Base-by-base conservation (phyloP, 2,329 filamentous ascomycete species). In the Penicillium sp. region DNA sequence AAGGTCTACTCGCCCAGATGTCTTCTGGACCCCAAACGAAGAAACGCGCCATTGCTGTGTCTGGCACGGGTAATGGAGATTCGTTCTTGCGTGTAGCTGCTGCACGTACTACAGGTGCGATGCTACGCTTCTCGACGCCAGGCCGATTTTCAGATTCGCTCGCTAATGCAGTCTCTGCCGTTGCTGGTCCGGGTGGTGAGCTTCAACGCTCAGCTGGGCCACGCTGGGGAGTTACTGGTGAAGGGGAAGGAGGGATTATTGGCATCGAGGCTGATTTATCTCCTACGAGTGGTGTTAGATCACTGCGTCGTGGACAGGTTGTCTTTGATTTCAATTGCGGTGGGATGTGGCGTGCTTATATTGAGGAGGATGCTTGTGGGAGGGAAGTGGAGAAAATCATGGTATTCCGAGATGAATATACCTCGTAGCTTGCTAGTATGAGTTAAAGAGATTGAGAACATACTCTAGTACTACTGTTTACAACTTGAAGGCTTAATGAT, bases 51-150 rank as follows among this genome's bases (percentile, higher is more conserved):
- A 68, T 83, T 66, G 89, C 80, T 0, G 75, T 90, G 8, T 93
- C 89, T 0, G 89, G 90, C 0, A 93, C 91, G 0, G 92, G 91
- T 0, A 96, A 96, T 62, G 91, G 92, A 0, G 91, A 96, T 71
- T 90, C 89, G 0, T 96, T 96, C 68, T 78, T 96, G 13, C 85
- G 90, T 3, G 76, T 84, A 2, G 82, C 80, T 12, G 91, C 91
- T 1, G 84, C 82, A 0, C 84, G 89, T 26, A 92, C 89, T 0
- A 84, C 87, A 0, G 87, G 84, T 1, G 84, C 90, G 1, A 87
- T 92, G 59, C 85, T 87, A 15, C 81, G 87, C 10, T 94, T 89
- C 72, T 73, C 76, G 1, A 39, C 58, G 1, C 54, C 65, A 0
- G 50, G 76, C 67, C 48, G 73, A 60, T 75, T 47, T 21, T 43